Evolutionary conservation across 2,329 filamentous ascomycete genomes (phyloP).

Genomic region (Dothideomycetes sp.): DNA sequence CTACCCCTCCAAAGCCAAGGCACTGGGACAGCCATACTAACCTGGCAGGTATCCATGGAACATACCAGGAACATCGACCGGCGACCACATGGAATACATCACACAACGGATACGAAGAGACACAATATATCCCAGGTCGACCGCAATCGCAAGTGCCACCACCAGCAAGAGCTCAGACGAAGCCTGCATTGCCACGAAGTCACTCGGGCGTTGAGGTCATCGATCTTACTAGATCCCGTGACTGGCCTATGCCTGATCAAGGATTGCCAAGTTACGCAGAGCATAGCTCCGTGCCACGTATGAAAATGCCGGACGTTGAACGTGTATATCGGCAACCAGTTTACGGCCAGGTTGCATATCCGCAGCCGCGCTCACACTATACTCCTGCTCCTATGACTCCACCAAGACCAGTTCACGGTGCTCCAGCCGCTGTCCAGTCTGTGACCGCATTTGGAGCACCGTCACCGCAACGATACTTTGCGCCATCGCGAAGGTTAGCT

Average conservation of each 20-base stretch:
- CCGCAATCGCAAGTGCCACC: background rate
- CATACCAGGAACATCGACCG: no score
- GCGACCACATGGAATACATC: no score
- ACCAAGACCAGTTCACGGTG: conserved; percentile 18
- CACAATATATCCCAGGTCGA: background rate
- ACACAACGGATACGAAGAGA: no score
- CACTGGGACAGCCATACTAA: background rate
- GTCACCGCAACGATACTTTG: conserved; percentile 6
- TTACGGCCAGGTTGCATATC: conserved; percentile 6
- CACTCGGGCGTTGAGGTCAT: background rate
- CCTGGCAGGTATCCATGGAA: background rate
- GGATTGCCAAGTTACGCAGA: conserved; percentile 1
- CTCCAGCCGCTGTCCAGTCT: conserved; percentile 22
- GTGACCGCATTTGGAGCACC: conserved; percentile 6
- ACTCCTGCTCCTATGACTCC: background rate
- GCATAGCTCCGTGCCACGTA: background rate
- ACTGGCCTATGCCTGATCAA: conserved; percentile 1
- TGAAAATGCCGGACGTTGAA: background rate
- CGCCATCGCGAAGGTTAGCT: no score
- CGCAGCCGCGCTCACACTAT: conserved; percentile 6
- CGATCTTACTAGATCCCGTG: background rate
- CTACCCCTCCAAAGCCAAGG: background rate
- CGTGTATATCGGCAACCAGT: conserved; percentile 3
- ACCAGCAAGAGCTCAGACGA: background rate
- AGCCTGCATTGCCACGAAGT: background rate